Conservation (phyloP, 2,329 filamentous ascomycete genomes). For the Tolypocladium album region DNA sequence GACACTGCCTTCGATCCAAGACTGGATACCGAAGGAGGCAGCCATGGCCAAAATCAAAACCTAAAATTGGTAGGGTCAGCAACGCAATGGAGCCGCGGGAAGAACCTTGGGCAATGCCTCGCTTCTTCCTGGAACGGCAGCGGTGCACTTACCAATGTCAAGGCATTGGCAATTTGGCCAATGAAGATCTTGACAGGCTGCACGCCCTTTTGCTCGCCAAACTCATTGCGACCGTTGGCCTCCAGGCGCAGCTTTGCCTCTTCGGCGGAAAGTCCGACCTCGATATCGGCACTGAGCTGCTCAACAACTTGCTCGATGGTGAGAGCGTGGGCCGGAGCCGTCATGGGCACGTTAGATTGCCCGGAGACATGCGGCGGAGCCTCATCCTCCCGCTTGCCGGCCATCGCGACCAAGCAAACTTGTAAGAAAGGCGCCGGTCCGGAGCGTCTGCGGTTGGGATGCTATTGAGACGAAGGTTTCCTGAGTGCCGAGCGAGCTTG, state of each 20-base stretch:
- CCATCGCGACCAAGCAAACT: constrained; percentile 9
- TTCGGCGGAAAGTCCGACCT: constrained; percentile 43
- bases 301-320: constrained; percentile 37
- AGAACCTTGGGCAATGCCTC: background rate
- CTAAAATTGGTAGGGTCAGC: constrained; percentile 11
- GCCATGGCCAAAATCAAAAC: constrained; percentile 47
- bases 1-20: constrained; percentile 51
- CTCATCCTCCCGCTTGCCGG: constrained; percentile 11
- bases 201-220: constrained; percentile 50
- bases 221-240: constrained; percentile 50
- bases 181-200: constrained; percentile 53
- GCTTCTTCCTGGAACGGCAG: background rate
- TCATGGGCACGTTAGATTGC: constrained; percentile 39
- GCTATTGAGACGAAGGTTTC: background rate
- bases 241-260: constrained; percentile 45
- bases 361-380: constrained; percentile 21
- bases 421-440: background rate
- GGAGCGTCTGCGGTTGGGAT: background rate
- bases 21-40: constrained; percentile 45
- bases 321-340: constrained; percentile 53
- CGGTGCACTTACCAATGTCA: constrained; percentile 46
- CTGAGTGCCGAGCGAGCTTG: background rate
- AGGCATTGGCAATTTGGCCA: constrained; percentile 56
- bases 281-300: constrained; percentile 43
- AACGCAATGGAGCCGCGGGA: background rate